These are phyloP conservation scores for Aspergillus sp. DNA, from an alignment of 2,329 filamentous ascomycete genomes.

Conservation along the genomic window DNA sequence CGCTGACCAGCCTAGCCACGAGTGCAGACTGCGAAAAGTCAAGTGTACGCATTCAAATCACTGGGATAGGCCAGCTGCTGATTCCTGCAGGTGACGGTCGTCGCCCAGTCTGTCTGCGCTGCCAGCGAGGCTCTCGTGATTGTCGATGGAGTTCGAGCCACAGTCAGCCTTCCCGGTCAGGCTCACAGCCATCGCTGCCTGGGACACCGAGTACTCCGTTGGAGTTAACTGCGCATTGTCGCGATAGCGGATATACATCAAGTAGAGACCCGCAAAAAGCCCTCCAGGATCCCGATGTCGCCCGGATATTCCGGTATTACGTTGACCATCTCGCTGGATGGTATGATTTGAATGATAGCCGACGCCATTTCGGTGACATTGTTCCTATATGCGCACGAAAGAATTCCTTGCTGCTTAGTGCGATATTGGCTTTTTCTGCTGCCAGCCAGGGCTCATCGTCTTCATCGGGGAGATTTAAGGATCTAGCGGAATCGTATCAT, in stretches of 20 bases:
- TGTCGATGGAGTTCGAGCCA: constrained; percentile 1
- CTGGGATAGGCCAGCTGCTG: neutral
- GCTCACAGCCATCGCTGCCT: too few species aligned
- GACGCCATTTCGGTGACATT: constrained; percentile 28
- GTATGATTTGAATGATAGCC: constrained; percentile 45
- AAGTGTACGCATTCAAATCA: constrained; percentile 1
- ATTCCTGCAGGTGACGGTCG: constrained; percentile 2
- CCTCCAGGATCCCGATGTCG: constrained; percentile 4
- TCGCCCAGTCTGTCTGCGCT: constrained; percentile 1
- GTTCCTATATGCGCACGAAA: constrained; percentile 36
- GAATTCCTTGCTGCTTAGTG: constrained; percentile 40
- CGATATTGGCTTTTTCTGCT: constrained; percentile 43
- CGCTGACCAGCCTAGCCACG: neutral
- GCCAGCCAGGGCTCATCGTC: constrained; percentile 31
- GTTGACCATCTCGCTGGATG: constrained; percentile 35
- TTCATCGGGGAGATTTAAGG: constrained; percentile 11
- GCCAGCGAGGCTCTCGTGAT: constrained; percentile 1
- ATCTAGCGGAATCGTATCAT: constrained; percentile 38
- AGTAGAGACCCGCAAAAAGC: constrained; percentile 5
- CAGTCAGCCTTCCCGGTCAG: neutral
- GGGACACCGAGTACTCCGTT: neutral
- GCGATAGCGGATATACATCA: constrained; percentile 2
- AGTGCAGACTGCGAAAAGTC: constrained; percentile 4
- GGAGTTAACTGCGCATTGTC: neutral
- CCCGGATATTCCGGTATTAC: constrained; percentile 37